Percentiles rank a stretch among this genome's conserved stretches.
phyloP scores from a whole-genome alignment of 2,329 filamentous ascomycete genomes.

The Blumeria hordei region DNA sequence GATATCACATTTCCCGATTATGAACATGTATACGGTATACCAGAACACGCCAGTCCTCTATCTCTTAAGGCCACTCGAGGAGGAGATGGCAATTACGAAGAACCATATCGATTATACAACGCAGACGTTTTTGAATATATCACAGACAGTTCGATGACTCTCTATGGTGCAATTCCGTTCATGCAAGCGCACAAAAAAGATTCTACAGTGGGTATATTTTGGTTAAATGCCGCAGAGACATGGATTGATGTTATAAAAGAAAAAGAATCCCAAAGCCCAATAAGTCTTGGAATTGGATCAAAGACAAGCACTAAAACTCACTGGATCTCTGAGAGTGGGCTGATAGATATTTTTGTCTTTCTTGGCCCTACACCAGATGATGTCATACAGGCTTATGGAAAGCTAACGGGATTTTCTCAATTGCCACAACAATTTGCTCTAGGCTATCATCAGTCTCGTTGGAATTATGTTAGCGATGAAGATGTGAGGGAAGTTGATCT shows the following conservation, averaged over 20 bases:
- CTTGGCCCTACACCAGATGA: slow-evolving; percentile 70
- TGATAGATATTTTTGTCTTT: slow-evolving; percentile 85
- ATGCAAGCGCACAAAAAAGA: slow-evolving; percentile 93
- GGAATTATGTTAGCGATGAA: slow-evolving; percentile 95
- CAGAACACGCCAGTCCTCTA: slow-evolving; percentile 71
- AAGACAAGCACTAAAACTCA: slow-evolving; percentile 70
- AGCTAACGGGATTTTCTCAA: slow-evolving; percentile 76
- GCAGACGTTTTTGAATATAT: slow-evolving; percentile 96
- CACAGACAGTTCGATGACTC: slow-evolving; percentile 89
- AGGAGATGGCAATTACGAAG: slow-evolving; percentile 58
- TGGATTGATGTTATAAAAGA: slow-evolving; percentile 88
- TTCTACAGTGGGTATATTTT: slow-evolving; percentile 88
- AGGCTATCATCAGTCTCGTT: slow-evolving; percentile 90
- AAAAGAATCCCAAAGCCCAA: slow-evolving; percentile 47
- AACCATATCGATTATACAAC: slow-evolving; percentile 91
- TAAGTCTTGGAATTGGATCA: slow-evolving; percentile 43
- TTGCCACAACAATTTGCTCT: slow-evolving; percentile 83
- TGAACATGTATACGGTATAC: slow-evolving; percentile 79
- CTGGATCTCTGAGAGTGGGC: slow-evolving; percentile 84
- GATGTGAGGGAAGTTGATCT: slow-evolving; percentile 92
- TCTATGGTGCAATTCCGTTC: slow-evolving; percentile 91
- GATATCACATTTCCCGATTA: slow-evolving; percentile 88
- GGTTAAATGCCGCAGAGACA: slow-evolving; percentile 90
- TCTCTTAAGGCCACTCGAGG: slow-evolving; percentile 80
- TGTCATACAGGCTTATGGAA: slow-evolving; percentile 58